Percentiles rank a stretch among this genome's conserved stretches.
phyloP scores from a whole-genome alignment of 2,329 filamentous ascomycete genomes.

The Epichloe gansuensis region DNA sequence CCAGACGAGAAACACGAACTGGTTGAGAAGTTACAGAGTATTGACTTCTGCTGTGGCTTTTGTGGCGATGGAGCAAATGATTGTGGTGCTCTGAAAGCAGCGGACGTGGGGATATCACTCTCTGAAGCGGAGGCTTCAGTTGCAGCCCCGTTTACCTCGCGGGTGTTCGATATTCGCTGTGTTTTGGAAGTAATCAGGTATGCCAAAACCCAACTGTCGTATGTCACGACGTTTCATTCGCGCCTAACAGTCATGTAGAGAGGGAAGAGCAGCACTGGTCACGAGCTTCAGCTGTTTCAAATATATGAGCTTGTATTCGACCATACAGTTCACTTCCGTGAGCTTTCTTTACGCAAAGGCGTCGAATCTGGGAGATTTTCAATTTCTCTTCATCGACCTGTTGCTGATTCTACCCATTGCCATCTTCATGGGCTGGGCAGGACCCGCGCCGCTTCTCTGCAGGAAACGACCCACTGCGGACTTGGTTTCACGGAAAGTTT shows the following conservation, averaged over 20 bases:
- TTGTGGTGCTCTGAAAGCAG: slow-evolving; percentile 90
- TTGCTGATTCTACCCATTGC: slow-evolving; percentile 88
- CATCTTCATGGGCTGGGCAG: slow-evolving; percentile 98
- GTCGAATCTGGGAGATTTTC: slow-evolving; percentile 92
- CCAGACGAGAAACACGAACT: slow-evolving; percentile 97
- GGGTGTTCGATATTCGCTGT: slow-evolving; percentile 91
- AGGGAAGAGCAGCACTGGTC: slow-evolving; percentile 88
- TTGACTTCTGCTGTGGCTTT: slow-evolving; percentile 91
- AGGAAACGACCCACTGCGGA: slow-evolving; percentile 83
- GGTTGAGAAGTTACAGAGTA: slow-evolving; percentile 90
- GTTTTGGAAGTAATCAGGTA: slow-evolving; percentile 82
- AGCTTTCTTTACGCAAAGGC: slow-evolving; percentile 91
- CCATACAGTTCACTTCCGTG: slow-evolving; percentile 97
- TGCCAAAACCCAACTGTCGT: slow-evolving; percentile 7
- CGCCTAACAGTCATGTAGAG: slow-evolving; percentile 34
- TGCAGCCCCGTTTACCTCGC: slow-evolving; percentile 92
- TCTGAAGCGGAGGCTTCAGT: slow-evolving; percentile 97
- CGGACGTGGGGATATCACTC: slow-evolving; percentile 91
- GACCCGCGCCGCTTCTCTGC: slow-evolving; percentile 62
- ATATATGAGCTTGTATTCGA: slow-evolving; percentile 97
- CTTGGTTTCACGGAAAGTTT: slow-evolving; percentile 81
- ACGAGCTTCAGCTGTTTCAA: slow-evolving; percentile 99
- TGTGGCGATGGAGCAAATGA: slow-evolving; percentile 97
- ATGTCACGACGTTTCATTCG: not conserved
- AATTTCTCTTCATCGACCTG: slow-evolving; percentile 93